Base-by-base conservation (phyloP, 1,284 basidiomycete genomes). In the Entoloma clypeatum region DNA sequence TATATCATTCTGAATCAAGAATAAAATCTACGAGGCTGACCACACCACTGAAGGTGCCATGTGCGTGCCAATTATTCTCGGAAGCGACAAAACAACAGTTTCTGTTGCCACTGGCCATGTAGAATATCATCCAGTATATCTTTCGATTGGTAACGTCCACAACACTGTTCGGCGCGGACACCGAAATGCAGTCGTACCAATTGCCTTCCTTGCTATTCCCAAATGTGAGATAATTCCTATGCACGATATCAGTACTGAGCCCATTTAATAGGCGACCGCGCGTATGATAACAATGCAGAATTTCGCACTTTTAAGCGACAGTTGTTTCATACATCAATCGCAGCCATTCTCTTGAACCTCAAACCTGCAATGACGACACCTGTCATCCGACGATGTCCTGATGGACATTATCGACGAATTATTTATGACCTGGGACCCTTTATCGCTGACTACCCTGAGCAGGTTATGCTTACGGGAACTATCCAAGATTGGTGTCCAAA, bases 361-460 rank as follows among this genome's bases (percentile, higher is more conserved):
- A 35, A 44, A 21, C 34, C 44, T 11, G 43, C 45, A 5, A 59
- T 59, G 54, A 52, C 44, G 1, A 49, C 35, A 5, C 57, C 52
- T 5, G 39, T 30, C 1, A 47, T 58, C 3, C 27, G 30, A 2
- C 23, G 27, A 11, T 62, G 55, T 39, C 41, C 51, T 3, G 57
- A 62, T 43, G 50, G 56, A 0, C 49, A 62, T 27, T 60, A 38
- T 35, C 47, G 47, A 4, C 35, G 45, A 5, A 48, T 37, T 3
- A 53, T 60, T 3, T 60, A 50, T 50, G 48, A 44, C 2, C 25
- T 60, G 19, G 57, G 53, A 3, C 48, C 52, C 8, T 55, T 52
- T 39, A 61, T 61, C 41, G 58, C 55, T 7, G 57, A 62, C 36
- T 61, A 62, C 39, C 57, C 56, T 2, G 56, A 62, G 36, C 59